Evolutionary conservation across 1,139 yeast species (phyloP).

Genomic region (Saccharomyces hybrid): DNA sequence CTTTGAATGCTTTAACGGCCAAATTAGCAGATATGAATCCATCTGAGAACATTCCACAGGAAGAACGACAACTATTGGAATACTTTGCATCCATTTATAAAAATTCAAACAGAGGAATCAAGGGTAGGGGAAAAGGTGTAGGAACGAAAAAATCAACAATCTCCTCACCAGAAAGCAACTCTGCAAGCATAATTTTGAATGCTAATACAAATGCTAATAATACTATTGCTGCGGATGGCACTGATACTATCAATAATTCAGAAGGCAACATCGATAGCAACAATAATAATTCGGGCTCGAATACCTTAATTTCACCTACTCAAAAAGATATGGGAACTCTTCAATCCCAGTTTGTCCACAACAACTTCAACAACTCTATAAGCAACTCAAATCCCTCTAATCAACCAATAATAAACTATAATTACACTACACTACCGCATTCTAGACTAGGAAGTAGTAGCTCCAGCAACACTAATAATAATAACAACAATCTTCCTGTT

Average conservation of each 20-base stretch:
- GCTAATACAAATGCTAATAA: constrained; percentile 56
- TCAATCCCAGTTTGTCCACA: background rate
- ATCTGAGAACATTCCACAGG: constrained; percentile 44
- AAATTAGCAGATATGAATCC: constrained; percentile 52
- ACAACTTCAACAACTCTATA: background rate
- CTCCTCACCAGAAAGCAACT: background rate
- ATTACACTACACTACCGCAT: background rate
- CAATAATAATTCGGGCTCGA: background rate
- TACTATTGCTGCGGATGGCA: constrained; percentile 19
- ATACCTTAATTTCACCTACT: background rate
- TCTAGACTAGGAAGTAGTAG: background rate
- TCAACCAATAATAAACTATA: background rate
- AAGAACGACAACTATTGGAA: constrained; percentile 60
- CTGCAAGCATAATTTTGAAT: background rate
- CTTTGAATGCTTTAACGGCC: constrained; percentile 56
- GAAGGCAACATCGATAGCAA: constrained; percentile 38
- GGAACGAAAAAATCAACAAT: background rate
- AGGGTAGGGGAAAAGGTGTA: constrained; percentile 68
- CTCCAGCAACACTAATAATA: background rate
- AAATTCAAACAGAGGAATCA: constrained; percentile 82
- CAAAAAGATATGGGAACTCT: background rate
- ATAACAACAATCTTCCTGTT: background rate
- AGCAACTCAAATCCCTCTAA: background rate
- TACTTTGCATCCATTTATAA: constrained; percentile 79
- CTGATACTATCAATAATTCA: background rate